phyloP scores from a whole-genome alignment of 441 rosid genomes.

The Gossypium schwendimanii region DNA sequence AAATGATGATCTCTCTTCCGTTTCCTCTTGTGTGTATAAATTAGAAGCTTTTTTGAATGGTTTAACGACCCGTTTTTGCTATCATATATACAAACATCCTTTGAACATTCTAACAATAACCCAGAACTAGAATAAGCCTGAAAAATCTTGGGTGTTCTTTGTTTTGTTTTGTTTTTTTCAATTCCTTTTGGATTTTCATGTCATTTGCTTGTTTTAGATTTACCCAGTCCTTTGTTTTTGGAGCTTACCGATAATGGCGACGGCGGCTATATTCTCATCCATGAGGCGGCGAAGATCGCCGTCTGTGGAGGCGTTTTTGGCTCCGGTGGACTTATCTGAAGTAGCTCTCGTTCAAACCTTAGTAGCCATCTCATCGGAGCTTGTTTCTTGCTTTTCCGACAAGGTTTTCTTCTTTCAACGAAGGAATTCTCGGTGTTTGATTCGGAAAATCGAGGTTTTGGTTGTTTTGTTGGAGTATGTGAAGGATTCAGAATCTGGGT shows the following conservation, averaged over 20 bases:
- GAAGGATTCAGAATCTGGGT: not conserved
- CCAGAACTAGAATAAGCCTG: not conserved
- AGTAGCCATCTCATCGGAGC: not conserved
- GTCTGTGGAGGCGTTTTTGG: not conserved
- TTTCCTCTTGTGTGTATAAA: not conserved
- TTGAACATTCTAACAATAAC: slow-evolving; percentile 17
- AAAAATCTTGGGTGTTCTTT: not conserved
- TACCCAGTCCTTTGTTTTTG: too few relatives aligned
- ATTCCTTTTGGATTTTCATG: not conserved
- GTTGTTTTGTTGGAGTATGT: not conserved
- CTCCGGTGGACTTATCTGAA: not conserved
- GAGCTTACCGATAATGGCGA: too few relatives aligned
- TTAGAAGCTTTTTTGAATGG: not conserved
- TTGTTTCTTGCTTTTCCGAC: not conserved
- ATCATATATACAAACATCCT: not conserved
- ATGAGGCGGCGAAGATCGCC: not conserved
- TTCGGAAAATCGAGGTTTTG: not conserved
- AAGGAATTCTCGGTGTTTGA: not conserved
- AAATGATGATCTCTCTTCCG: not conserved
- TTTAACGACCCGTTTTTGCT: not conserved
- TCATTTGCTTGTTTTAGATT: not conserved
- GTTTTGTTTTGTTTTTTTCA: too few relatives aligned
- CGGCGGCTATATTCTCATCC: not conserved
- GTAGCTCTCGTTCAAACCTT: not conserved
- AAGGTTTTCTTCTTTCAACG: not conserved